A percentile compares a stretch with the other conserved stretches of the same genome.
Evolutionary conservation across 148 eudicot genomes (phyloP).

Genomic region (Rhododendron williamsianum): DNA sequence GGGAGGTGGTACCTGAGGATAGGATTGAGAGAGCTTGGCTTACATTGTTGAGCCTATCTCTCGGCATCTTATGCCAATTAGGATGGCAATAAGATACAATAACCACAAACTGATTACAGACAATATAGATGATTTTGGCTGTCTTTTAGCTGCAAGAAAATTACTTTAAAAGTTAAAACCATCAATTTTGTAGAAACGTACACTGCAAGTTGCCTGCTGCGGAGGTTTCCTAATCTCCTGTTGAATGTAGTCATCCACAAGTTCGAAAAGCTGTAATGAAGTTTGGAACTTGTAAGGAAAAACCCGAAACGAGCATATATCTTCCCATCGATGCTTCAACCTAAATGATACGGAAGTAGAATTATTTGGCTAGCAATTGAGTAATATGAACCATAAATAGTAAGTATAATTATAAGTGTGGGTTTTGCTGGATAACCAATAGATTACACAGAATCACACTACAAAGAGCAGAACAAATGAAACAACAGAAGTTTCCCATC

Average conservation of each 20-base stretch:
- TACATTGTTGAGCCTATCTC: neutral
- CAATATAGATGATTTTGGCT: neutral
- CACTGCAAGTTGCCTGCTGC: conserved; percentile 48
- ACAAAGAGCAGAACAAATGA: neutral
- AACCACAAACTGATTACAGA: neutral
- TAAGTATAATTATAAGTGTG: neutral
- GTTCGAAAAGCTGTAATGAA: conserved; percentile 76
- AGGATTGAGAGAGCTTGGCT: neutral
- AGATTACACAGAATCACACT: neutral
- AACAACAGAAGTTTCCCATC: neutral
- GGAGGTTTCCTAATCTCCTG: conserved; percentile 66
- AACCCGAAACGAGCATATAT: conserved; percentile 70
- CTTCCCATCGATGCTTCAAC: conserved; percentile 67
- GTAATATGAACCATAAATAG: neutral
- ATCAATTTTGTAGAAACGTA: conserved; percentile 20
- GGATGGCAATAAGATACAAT: neutral
- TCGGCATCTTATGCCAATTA: neutral
- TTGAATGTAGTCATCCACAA: conserved; percentile 79
- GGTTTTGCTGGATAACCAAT: neutral
- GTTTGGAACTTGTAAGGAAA: conserved; percentile 73
- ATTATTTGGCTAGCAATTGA: neutral
- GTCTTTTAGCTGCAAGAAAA: neutral
- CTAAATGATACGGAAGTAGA: conserved; percentile 34
- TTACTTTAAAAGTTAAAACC: neutral
- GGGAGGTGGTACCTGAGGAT: neutral